phyloP scores from a whole-genome alignment of 2,329 filamentous ascomycete species.

The Microsporum ferrugineum region DNA sequence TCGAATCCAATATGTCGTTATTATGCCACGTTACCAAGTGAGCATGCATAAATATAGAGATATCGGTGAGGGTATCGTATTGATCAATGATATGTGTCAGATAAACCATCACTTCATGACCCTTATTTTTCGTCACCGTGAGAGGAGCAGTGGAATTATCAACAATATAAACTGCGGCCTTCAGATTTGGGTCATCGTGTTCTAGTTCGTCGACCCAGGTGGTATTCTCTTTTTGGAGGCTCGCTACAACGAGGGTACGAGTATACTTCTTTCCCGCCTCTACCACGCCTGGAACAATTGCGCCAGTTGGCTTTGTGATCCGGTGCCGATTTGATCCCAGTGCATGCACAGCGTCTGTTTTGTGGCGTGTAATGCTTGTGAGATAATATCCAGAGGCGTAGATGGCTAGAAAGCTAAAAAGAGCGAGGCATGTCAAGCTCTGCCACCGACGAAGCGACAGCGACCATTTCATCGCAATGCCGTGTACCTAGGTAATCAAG shows the following conservation, averaged over 20 bases:
- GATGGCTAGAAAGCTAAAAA: background rate
- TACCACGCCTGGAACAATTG: constrained; percentile 1
- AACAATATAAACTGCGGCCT: constrained; percentile 41
- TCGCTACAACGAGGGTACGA: constrained; percentile 44
- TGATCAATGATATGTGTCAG: constrained; percentile 53
- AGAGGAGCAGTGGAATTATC: constrained; percentile 41
- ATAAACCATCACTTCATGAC: constrained; percentile 52
- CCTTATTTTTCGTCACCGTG: constrained; percentile 48
- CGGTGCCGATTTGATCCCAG: background rate
- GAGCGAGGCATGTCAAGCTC: background rate
- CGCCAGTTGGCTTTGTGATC: background rate
- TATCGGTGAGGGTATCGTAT: constrained; percentile 48
- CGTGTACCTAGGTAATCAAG: background rate
- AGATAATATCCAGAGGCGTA: background rate
- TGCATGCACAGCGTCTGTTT: no score
- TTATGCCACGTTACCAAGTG: constrained; percentile 50
- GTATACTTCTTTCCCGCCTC: constrained; percentile 36
- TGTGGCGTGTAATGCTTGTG: background rate
- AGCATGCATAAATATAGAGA: constrained; percentile 50
- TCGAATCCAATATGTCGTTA: constrained; percentile 41
- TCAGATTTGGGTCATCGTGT: constrained; percentile 39
- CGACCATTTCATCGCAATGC: background rate
- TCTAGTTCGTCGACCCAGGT: constrained; percentile 40
- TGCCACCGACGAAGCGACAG: background rate
- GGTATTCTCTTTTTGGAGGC: constrained; percentile 41